Conservation (phyloP, 768 basidiomycete genomes). For the Porphyrellus cyaneotinctus region DNA sequence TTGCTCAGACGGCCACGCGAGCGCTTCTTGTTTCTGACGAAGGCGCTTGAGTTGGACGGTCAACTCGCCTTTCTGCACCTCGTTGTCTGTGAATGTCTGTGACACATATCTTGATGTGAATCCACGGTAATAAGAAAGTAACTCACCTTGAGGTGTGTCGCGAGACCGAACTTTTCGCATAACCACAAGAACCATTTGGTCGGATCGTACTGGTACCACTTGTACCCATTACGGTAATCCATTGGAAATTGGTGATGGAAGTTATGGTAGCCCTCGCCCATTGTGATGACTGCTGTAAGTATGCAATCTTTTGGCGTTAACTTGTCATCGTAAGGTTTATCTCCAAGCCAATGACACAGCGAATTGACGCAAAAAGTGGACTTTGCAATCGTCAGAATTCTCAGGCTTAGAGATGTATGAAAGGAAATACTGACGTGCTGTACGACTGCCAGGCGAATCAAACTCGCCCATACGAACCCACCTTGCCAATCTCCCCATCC, state of each 20-base stretch:
- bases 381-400: constrained; percentile 32
- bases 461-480: constrained; percentile 33
- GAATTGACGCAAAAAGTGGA: constrained; percentile 95
- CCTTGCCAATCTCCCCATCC: constrained; percentile 26
- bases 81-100: constrained; percentile 45
- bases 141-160: constrained; percentile 47
- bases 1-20: constrained; percentile 71
- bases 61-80: constrained; percentile 76
- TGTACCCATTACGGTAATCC: constrained; percentile 93
- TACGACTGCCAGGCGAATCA: constrained; percentile 63
- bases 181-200: constrained; percentile 80
- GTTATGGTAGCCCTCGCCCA: constrained; percentile 96
- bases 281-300: constrained; percentile 82
- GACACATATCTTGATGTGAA: constrained; percentile 24
- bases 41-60: constrained; percentile 89
- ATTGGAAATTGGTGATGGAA: constrained; percentile 95
- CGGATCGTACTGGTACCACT: constrained; percentile 81
- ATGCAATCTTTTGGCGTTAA: constrained; percentile 86
- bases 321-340: constrained; percentile 87
- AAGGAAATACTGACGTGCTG: constrained; percentile 60
- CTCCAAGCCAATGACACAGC: constrained; percentile 90
- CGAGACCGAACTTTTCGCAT: constrained; percentile 42
- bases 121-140: neutral
- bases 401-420: neutral
- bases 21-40: constrained; percentile 63